Evolutionary conservation across 805 yeast genomes (phyloP).

Genomic region (Naumovozyma baii): DNA sequence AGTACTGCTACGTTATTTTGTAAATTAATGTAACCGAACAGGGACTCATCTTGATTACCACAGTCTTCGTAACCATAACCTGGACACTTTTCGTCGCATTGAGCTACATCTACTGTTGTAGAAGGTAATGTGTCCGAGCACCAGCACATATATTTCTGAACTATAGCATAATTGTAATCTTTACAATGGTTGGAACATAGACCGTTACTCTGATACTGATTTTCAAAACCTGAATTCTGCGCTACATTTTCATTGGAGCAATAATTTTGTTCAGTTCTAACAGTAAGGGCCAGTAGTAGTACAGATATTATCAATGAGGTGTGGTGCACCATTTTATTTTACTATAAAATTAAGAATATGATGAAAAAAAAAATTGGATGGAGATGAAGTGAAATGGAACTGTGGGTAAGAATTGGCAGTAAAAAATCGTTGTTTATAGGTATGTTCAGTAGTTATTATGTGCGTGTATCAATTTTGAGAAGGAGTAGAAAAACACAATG

Average conservation of each 20-base stretch:
- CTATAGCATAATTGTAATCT: conserved; percentile 19
- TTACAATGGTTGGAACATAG: conserved; percentile 15
- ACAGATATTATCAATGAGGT: no score
- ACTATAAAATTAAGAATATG: no score
- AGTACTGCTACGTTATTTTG: conserved; percentile 2
- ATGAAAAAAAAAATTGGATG: no score
- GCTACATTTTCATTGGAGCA: conserved; percentile 13
- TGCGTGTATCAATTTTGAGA: no score
- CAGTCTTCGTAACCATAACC: conserved; percentile 23
- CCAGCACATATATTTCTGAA: conserved; percentile 23
- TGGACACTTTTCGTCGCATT: conserved; percentile 19
- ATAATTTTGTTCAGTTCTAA: conserved; percentile 2
- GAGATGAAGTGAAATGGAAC: no score
- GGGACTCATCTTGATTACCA: conserved; percentile 13
- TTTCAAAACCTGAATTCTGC: conserved; percentile 1
- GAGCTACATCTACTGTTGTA: conserved; percentile 7
- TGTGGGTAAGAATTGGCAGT: no score
- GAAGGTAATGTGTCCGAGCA: conserved; percentile 17
- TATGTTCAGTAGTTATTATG: no score
- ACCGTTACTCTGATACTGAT: conserved; percentile 6
- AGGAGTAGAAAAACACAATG: no score
- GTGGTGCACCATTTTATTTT: no score
- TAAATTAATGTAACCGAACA: conserved; percentile 19
- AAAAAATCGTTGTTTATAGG: no score
- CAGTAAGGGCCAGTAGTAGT: no score